phyloP scores from a whole-genome alignment of 2,329 filamentous ascomycete species.

The Aspergillus tanneri region DNA sequence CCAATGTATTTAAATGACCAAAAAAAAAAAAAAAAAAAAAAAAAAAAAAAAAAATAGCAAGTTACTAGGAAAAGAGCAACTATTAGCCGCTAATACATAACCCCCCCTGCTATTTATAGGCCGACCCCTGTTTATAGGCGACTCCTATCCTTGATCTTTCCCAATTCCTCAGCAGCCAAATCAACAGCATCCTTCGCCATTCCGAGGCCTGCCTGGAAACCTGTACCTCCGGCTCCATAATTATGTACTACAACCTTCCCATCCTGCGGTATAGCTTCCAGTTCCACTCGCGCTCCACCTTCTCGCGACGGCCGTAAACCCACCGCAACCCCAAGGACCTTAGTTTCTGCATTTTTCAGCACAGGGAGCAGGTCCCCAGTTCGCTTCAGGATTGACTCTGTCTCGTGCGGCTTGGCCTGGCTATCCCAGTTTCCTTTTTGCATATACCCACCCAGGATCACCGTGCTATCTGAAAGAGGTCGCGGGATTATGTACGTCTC shows the following conservation, averaged over 20 bases:
- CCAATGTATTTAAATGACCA: no score
- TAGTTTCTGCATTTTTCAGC: conserved; percentile 25
- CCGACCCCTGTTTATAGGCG: background rate
- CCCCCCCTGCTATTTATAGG: no score
- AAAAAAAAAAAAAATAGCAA: no score
- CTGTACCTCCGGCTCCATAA: conserved; percentile 48
- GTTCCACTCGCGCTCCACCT: conserved; percentile 18
- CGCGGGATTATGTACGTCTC: conserved; percentile 46
- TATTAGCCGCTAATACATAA: no score
- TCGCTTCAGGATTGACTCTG: conserved; percentile 40
- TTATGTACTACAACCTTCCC: conserved; percentile 19
- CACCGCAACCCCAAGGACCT: conserved; percentile 36
- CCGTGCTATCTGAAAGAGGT: conserved; percentile 37
- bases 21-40: no score
- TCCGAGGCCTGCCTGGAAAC: conserved; percentile 42
- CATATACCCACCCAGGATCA: conserved; percentile 42
- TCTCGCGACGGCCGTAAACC: conserved; percentile 21
- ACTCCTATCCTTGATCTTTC: background rate
- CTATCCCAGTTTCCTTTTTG: conserved; percentile 13
- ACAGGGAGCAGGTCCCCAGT: conserved; percentile 34
- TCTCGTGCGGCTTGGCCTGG: conserved; percentile 31
- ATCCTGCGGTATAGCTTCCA: conserved; percentile 6
- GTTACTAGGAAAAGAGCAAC: no score
- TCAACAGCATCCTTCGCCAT: conserved; percentile 20
- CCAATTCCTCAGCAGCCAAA: background rate